Base-by-base conservation (phyloP, 2,329 filamentous ascomycete species). In the Furcasterigmium furcatum region DNA sequence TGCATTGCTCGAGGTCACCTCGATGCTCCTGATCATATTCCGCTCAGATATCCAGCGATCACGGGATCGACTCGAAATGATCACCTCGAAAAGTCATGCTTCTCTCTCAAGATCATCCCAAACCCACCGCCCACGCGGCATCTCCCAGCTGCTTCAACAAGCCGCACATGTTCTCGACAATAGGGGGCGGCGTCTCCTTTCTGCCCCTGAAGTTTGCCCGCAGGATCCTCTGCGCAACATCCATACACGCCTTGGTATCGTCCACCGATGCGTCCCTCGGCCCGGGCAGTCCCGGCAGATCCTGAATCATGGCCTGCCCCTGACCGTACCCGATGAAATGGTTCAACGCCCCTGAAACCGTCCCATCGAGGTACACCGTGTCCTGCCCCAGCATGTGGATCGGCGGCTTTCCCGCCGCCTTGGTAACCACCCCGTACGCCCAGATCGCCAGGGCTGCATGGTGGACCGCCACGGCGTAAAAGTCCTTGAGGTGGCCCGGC, bases 361-460 rank as follows among this genome's bases (percentile, higher is more conserved):
- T 62, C 2, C 72, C 76, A 44, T 87, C 84, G 0, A 87, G 66
- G 34, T 36, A 36, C 18, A 36, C 34, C n/a, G 34, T 36, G n/a
- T 36, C 34, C n/a, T 36, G 34, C n/a, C n/a, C 34, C 34, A 36
- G 5, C 4, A 36, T 16, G 52, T 77, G 74, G 1, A 83, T 65
- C 29, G 59, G 41, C 18, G 50, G 45, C 46, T 56, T 51, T 55
- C 61, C 58, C 58, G 58, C 53, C 13, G 76, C 72, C 50, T 67
- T 64, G 18, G 66, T 71, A 6, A 84, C 70, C 1, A 88, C 77
- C 1, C 84, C 82, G 52, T 85, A 87, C 0, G 78, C 77, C 87
- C 87, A 90, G 34, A 89, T 67, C 1, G 80, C 79, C 5, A 90
- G 67, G 12, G 77, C 74, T 4, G 82, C 84, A 57, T 88, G 85